phyloP scores from a whole-genome alignment of 2,329 filamentous ascomycete species.

The Alternaria gaisen region DNA sequence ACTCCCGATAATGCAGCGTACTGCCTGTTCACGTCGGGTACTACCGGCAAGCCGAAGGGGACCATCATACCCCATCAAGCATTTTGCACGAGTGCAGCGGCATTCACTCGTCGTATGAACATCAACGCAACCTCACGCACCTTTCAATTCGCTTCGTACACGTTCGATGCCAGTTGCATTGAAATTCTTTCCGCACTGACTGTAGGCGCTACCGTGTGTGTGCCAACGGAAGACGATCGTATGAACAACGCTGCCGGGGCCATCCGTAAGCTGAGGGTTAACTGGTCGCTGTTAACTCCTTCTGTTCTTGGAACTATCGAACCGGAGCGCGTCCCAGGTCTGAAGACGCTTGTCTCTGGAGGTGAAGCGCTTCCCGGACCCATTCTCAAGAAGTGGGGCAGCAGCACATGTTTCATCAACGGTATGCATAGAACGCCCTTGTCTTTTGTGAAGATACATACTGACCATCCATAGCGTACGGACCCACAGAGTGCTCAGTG shows the following conservation, averaged over 20 bases:
- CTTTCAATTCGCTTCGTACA: conserved; percentile 61
- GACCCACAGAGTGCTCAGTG: conserved; percentile 45
- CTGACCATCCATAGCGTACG: conserved; percentile 34
- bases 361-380: conserved; percentile 55
- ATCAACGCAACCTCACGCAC: conserved; percentile 66
- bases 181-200: conserved; percentile 64
- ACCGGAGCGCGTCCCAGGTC: conserved; percentile 50
- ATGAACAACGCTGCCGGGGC: conserved; percentile 62
- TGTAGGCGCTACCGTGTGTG: conserved; percentile 61
- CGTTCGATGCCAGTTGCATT: conserved; percentile 64
- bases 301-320: conserved; percentile 51
- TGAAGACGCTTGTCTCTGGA: conserved; percentile 56
- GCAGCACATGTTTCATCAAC: conserved; percentile 56
- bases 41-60: conserved; percentile 62
- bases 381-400: conserved; percentile 56
- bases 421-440: conserved; percentile 45
- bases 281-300: conserved; percentile 44
- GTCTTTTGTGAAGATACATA: background rate
- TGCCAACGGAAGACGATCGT: conserved; percentile 64
- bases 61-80: conserved; percentile 70
- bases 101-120: conserved; percentile 44
- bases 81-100: conserved; percentile 59
- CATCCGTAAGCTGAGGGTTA: conserved; percentile 40
- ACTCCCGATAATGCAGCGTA: conserved; percentile 63
- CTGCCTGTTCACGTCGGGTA: conserved; percentile 64